These are phyloP conservation scores for Petrea volubilis DNA, from an alignment of 257 asterid species.

Conservation along the genomic window DNA sequence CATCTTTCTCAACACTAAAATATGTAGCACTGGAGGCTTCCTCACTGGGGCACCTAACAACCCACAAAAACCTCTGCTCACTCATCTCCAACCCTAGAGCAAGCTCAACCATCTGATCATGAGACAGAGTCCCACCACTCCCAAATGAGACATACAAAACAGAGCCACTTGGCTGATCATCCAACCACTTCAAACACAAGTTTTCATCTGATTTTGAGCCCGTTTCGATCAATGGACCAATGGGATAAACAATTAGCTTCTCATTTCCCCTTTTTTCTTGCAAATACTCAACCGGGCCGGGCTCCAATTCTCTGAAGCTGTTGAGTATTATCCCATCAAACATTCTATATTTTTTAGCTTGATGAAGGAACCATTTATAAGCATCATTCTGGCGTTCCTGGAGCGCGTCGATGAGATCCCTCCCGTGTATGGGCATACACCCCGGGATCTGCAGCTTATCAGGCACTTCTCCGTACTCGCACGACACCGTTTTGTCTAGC, in stretches of 20 bases:
- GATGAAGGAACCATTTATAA: constrained; percentile 50
- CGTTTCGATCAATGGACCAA: constrained; percentile 50
- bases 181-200: constrained; percentile 49
- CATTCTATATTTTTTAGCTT: constrained; percentile 36
- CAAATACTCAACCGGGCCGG: constrained; percentile 35
- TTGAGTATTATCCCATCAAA: constrained; percentile 64
- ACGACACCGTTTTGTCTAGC: constrained; percentile 41
- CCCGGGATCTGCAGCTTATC: constrained; percentile 66
- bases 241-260: constrained; percentile 46
- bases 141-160: constrained; percentile 55
- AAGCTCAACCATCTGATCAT: constrained; percentile 37
- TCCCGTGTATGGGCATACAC: constrained; percentile 44
- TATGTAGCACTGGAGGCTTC: constrained; percentile 9
- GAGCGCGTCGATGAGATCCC: constrained; percentile 46
- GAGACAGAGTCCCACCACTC: constrained; percentile 54
- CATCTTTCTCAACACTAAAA: constrained; percentile 9
- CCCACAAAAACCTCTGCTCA: constrained; percentile 42
- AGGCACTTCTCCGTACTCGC: constrained; percentile 48
- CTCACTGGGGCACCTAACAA: constrained; percentile 33
- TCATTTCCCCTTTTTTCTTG: constrained; percentile 24
- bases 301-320: constrained; percentile 57
- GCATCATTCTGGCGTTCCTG: constrained; percentile 60
- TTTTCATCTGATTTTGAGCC: neutral
- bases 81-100: constrained; percentile 47
- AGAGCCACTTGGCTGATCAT: constrained; percentile 49